phyloP scores from a whole-genome alignment of 1,284 basidiomycete genomes.

The Papiliotrema nemorosa region DNA sequence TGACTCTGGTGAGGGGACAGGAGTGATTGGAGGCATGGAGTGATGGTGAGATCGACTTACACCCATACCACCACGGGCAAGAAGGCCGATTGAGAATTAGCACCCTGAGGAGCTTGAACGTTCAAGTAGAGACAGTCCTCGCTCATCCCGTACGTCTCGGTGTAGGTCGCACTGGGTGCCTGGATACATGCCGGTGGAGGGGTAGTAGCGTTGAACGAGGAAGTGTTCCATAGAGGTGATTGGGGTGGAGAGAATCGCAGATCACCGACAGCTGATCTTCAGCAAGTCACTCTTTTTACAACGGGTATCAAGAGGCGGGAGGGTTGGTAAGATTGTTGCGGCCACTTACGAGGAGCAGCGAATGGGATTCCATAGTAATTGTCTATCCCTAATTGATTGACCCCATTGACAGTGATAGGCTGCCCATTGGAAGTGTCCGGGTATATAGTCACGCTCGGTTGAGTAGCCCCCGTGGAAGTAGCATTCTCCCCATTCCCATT shows the following conservation, averaged over 20 bases:
- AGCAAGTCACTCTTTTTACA: conserved; percentile 14
- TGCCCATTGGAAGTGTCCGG: neutral
- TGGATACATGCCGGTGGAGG: conserved; percentile 37
- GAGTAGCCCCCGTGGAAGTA: neutral
- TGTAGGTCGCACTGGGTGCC: conserved; percentile 11
- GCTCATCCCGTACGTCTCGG: conserved; percentile 7
- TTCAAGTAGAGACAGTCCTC: conserved; percentile 52
- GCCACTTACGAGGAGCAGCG: conserved; percentile 56
- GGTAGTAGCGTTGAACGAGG: conserved; percentile 24
- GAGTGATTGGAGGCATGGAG: no score
- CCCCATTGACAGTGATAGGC: neutral
- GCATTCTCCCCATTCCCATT: no score
- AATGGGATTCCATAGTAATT: conserved; percentile 62
- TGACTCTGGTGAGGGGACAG: conserved; percentile 3
- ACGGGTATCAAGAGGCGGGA: neutral
- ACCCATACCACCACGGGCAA: conserved; percentile 45
- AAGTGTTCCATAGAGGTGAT: conserved; percentile 18
- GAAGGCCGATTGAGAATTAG: conserved; percentile 12
- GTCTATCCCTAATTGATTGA: conserved; percentile 2
- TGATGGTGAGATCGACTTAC: no score
- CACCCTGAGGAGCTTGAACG: conserved; percentile 34
- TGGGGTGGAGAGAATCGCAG: conserved; percentile 50
- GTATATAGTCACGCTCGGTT: conserved; percentile 1
- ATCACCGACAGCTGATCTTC: conserved; percentile 53
- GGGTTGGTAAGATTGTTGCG: no score